Percentiles rank a stretch among this genome's conserved stretches.
phyloP scores from a whole-genome alignment of 2,329 filamentous ascomycete species.

The Colletotrichum camelliae region DNA sequence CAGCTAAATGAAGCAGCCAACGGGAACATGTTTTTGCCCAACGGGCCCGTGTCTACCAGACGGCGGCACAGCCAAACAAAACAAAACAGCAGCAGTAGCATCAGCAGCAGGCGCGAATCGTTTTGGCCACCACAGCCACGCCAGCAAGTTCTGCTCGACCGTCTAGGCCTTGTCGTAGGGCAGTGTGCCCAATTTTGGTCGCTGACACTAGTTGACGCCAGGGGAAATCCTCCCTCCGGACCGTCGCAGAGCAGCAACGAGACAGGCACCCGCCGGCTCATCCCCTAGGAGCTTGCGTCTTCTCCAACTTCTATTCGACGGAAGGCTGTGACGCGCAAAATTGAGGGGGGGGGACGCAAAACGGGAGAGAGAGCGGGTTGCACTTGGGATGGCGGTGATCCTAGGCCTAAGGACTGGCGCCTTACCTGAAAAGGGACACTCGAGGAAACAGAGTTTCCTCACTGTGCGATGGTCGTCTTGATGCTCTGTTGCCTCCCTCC shows the following conservation, averaged over 20 bases:
- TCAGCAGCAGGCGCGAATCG: background rate
- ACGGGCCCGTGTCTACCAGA: background rate
- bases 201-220: conserved; percentile 1
- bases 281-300: background rate
- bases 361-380: background rate
- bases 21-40: background rate
- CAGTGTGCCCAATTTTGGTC: background rate
- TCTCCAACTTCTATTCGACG: background rate
- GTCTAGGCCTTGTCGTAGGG: conserved; percentile 9
- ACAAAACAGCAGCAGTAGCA: background rate
- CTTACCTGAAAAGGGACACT: background rate
- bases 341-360: background rate
- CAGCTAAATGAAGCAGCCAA: background rate
- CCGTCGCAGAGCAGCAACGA: background rate
- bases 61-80: background rate
- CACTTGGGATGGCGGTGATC: background rate
- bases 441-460: conserved; percentile 15
- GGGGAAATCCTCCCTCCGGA: background rate
- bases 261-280: background rate
- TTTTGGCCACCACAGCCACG: background rate
- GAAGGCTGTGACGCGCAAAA: background rate
- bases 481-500: background rate
- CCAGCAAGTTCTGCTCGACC: background rate
- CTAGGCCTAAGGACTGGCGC: background rate
- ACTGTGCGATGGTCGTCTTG: background rate